Conservation (phyloP, 257 asterid species). For the Gentiana straminea region DNA sequence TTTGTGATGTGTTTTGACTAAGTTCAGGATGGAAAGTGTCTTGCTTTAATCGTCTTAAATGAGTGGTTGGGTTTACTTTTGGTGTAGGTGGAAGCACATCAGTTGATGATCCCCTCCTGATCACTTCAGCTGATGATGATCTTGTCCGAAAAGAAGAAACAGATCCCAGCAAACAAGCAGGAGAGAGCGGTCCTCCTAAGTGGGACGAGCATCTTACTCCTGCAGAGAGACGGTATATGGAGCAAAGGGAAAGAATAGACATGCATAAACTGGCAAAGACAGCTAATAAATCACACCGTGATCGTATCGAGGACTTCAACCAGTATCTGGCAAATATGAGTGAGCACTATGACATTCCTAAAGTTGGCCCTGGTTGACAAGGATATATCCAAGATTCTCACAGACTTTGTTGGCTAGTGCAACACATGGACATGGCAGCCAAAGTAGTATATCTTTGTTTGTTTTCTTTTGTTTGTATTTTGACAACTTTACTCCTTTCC, state of each 20-base stretch:
- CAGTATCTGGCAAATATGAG: slow-evolving; percentile 98
- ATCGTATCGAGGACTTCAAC: slow-evolving; percentile 88
- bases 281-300: slow-evolving; percentile 82
- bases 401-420: no score
- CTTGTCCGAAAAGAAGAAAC: slow-evolving; percentile 34
- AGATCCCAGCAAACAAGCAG: slow-evolving; percentile 28
- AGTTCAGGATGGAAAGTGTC: no score
- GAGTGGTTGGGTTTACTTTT: neutral
- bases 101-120: slow-evolving; percentile 1
- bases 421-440: no score
- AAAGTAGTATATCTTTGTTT: no score
- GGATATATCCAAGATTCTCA: no score
- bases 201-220: slow-evolving; percentile 74
- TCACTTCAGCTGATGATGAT: slow-evolving; percentile 7
- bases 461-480: no score
- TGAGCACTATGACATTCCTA: slow-evolving; percentile 95
- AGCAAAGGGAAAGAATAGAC: slow-evolving; percentile 67
- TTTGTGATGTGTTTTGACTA: no score
- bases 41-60: no score
- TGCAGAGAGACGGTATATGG: slow-evolving; percentile 90
- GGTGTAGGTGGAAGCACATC: slow-evolving; percentile 38
- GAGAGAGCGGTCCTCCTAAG: slow-evolving; percentile 24
- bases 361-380: slow-evolving; percentile 84
- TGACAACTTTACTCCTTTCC: no score
- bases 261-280: slow-evolving; percentile 74